phyloP scores from a whole-genome alignment of 2,329 filamentous ascomycete species.

The Claviceps arundinis region DNA sequence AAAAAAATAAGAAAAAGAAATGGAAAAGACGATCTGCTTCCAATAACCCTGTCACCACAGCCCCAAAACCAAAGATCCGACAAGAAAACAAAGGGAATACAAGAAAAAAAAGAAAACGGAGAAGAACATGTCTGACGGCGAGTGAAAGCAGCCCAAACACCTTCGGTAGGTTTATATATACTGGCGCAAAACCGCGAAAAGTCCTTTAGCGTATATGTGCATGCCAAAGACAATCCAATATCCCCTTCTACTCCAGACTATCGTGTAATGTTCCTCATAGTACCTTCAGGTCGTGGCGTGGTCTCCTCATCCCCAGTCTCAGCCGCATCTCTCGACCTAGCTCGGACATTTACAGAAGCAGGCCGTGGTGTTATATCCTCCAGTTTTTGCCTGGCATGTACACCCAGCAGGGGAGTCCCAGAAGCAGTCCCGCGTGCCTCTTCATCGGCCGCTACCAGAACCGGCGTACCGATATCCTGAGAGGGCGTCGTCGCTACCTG shows the following conservation, averaged over 20 bases:
- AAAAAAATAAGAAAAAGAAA: constrained; percentile 1
- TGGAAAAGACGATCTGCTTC: background rate
- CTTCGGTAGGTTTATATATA: too few relatives aligned
- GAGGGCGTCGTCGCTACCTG: constrained; percentile 37
- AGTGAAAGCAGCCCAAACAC: too few relatives aligned
- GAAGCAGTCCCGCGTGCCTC: background rate
- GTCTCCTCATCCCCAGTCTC: constrained; percentile 21
- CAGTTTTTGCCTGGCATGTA: background rate
- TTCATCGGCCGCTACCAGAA: constrained; percentile 11
- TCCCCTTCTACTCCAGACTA: too few relatives aligned
- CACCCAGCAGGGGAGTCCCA: constrained; percentile 9
- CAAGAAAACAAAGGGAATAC: background rate
- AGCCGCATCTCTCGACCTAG: background rate
- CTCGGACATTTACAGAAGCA: constrained; percentile 3
- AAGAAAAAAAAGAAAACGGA: background rate
- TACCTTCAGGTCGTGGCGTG: constrained; percentile 24
- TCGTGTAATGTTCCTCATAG: too few relatives aligned
- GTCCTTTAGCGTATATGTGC: too few relatives aligned
- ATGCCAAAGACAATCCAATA: too few relatives aligned
- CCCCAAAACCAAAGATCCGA: background rate
- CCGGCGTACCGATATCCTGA: constrained; percentile 23
- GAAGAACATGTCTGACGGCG: background rate
- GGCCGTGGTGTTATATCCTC: constrained; percentile 23
- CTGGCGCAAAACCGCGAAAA: background rate
- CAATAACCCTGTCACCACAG: background rate